A percentile compares a stretch with the other conserved stretches of the same genome.
Evolutionary conservation across 805 yeast genomes (phyloP).

Genomic region (Zygosaccharomyces lentus): DNA sequence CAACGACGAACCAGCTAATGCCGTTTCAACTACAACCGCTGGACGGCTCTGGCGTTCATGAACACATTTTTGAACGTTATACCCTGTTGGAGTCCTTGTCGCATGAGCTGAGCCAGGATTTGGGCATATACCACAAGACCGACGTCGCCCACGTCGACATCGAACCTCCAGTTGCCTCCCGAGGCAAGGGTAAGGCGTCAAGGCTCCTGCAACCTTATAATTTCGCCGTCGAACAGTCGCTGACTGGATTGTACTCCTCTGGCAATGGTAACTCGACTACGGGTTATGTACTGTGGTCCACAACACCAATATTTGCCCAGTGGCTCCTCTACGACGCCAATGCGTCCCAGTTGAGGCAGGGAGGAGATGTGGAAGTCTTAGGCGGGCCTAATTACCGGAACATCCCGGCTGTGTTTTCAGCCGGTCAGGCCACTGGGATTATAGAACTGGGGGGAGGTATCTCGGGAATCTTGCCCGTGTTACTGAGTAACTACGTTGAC

Average conservation of each 20-base stretch:
- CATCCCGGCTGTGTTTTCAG: slow-evolving; percentile 5
- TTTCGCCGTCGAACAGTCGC: slow-evolving; percentile 27
- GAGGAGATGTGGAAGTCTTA: slow-evolving; percentile 11
- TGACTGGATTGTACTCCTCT: slow-evolving; percentile 29
- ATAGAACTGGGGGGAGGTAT: slow-evolving; percentile 36
- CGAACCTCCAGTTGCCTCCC: slow-evolving; percentile 17
- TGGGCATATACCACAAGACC: slow-evolving; percentile 28
- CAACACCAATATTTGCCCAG: slow-evolving; percentile 31
- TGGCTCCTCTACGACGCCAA: slow-evolving; percentile 31
- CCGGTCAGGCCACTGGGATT: slow-evolving; percentile 11
- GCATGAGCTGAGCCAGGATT: slow-evolving; percentile 28
- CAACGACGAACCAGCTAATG: slow-evolving; percentile 4
- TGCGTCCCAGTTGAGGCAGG: slow-evolving; percentile 19
- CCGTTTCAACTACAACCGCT: slow-evolving; percentile 12
- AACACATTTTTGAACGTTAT: slow-evolving; percentile 34
- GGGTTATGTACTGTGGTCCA: slow-evolving; percentile 37
- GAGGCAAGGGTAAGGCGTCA: background rate
- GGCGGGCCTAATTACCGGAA: background rate
- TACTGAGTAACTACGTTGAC: slow-evolving; percentile 29
- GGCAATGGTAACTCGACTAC: slow-evolving; percentile 36
- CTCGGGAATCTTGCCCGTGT: slow-evolving; percentile 28
- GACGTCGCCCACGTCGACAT: slow-evolving; percentile 21
- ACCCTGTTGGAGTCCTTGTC: slow-evolving; percentile 21
- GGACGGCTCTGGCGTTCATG: slow-evolving; percentile 26
- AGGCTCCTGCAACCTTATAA: slow-evolving; percentile 16